Base-by-base conservation (phyloP, 768 basidiomycete genomes). In the Rhizopogon salebrosus region DNA sequence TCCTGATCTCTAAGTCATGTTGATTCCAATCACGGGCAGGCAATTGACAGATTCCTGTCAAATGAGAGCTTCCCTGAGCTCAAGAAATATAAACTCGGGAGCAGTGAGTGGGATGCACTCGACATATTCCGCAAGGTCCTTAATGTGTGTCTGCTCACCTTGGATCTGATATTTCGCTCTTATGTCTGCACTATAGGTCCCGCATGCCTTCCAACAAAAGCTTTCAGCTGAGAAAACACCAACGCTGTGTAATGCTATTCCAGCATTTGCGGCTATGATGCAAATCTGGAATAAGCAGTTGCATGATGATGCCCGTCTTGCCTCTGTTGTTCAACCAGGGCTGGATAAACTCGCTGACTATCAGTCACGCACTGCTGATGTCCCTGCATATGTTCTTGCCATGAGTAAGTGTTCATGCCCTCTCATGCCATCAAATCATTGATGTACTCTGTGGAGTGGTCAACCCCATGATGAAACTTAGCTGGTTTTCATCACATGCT, bases 131-230 rank as follows among this genome's bases (percentile, higher is more conserved):
- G 54, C 34, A 27, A 60, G 13, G 67, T 70, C 18, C 60, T 71
- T 27, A 38, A 24, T 20, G n/a, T 29, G 48, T 14, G 34, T 31
- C n/a, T n/a, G n/a, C n/a, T n/a, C n/a, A n/a, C n/a, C n/a, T n/a
- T n/a, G n/a, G n/a, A n/a, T n/a, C n/a, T n/a, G n/a, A n/a, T n/a
- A n/a, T n/a, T n/a, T n/a, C n/a, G n/a, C n/a, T n/a, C n/a, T n/a
- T n/a, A n/a, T n/a, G n/a, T n/a, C n/a, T n/a, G n/a, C n/a, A 3
- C 36, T 51, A 16, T 26, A 71, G 69, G 61, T 67, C 2, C 70
- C 68, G 0, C 60, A 66, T 58, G 63, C 63, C 6, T 70, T 70
- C 43, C 69, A 70, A 53, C 68, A 71, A 41, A 41, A 46, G 18
- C 56, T 71, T 13, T 70, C 65, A 7, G 51, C 54, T 20, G 64